These are phyloP conservation scores for Borovskyia barvae DNA, from an alignment of 208 protist genomes.

Conservation along the genomic window DNA sequence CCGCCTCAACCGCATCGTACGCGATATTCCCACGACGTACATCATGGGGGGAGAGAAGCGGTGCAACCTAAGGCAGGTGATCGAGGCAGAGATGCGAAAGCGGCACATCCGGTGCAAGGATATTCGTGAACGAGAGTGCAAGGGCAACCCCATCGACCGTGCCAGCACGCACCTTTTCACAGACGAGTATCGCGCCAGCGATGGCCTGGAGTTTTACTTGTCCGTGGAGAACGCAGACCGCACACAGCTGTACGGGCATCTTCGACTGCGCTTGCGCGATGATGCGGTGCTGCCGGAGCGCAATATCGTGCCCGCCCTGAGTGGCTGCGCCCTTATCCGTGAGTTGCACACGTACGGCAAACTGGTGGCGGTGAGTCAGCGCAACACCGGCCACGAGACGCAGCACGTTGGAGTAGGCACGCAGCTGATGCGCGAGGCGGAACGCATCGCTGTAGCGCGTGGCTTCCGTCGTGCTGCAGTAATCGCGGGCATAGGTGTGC, in stretches of 20 bases:
- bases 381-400: constrained; percentile 89
- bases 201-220: constrained; percentile 81
- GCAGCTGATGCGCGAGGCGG: constrained; percentile 97
- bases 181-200: constrained; percentile 80
- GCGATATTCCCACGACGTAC: constrained; percentile 99
- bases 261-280: constrained; percentile 82
- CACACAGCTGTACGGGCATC: constrained; percentile 84
- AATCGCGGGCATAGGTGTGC: constrained; percentile 97
- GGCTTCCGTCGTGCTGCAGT: constrained; percentile 93
- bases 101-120: constrained; percentile 91
- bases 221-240: constrained; percentile 81
- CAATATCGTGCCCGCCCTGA: constrained; percentile 89
- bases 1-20: constrained; percentile 97
- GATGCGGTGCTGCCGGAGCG: constrained; percentile 40
- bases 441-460: constrained; percentile 92
- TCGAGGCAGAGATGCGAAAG: constrained; percentile 94
- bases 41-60: constrained; percentile 97
- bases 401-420: constrained; percentile 98
- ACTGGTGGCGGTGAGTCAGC: constrained; percentile 65
- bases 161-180: constrained; percentile 62
- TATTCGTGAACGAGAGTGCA: constrained; percentile 95
- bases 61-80: constrained; percentile 98
- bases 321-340: constrained; percentile 93
- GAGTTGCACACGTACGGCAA: constrained; percentile 98
- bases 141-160: constrained; percentile 64